phyloP scores from a whole-genome alignment of 495 filamentous ascomycete species.

The Ramalina intermedia region DNA sequence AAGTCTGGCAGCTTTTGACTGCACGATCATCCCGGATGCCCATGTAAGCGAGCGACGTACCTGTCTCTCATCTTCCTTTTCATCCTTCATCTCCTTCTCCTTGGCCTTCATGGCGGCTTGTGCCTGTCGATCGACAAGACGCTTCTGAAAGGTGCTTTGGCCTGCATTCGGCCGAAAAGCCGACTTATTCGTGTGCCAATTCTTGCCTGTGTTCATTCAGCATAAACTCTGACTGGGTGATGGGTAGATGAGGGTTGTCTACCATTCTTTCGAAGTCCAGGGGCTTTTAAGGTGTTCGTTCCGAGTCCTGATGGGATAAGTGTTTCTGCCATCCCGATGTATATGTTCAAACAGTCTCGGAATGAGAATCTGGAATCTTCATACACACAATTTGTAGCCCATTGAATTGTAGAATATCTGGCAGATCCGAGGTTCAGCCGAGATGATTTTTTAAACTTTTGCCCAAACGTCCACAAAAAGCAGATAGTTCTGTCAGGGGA shows the following conservation, averaged over 20 bases:
- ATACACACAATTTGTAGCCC: too few species aligned
- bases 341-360: too few species aligned
- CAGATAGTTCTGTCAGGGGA: too few species aligned
- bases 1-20: background rate
- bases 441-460: too few species aligned
- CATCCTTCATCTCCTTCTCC: slow-evolving; percentile 89
- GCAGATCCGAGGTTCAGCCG: too few species aligned
- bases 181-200: slow-evolving; percentile 73
- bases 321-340: too few species aligned
- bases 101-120: slow-evolving; percentile 65
- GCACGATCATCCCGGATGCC: background rate
- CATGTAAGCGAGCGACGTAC: slow-evolving; percentile 28
- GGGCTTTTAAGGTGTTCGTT: slow-evolving; percentile 9
- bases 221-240: background rate
- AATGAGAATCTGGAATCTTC: too few species aligned
- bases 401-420: too few species aligned
- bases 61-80: slow-evolving; percentile 79
- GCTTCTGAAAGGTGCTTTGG: slow-evolving; percentile 62
- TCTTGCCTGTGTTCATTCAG: slow-evolving; percentile 52
- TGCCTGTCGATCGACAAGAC: slow-evolving; percentile 47
- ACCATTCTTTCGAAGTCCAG: slow-evolving; percentile 57
- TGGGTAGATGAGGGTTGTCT: slow-evolving; percentile 1
- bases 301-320: background rate
- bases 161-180: slow-evolving; percentile 77
- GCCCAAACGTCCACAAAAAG: too few species aligned